Percentiles rank a stretch among this genome's conserved stretches.
Evolutionary conservation across 768 basidiomycete genomes (phyloP).

Genomic region (Hortiboletus campestris): DNA sequence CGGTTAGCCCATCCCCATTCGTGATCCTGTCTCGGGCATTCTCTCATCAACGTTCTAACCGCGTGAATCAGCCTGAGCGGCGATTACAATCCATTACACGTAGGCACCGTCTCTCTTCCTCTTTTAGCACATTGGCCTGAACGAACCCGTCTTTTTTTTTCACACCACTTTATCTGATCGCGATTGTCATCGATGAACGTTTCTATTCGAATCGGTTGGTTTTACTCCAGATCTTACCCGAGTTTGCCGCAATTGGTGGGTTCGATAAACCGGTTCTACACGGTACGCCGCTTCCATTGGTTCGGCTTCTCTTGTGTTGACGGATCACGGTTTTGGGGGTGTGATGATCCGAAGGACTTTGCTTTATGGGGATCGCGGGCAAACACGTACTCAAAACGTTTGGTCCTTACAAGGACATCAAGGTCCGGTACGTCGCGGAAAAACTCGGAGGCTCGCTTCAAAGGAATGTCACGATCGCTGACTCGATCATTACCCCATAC

Average conservation of each 20-base stretch:
- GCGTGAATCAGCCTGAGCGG: conserved; percentile 69
- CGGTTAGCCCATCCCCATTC: conserved; percentile 48
- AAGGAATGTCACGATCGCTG: background rate
- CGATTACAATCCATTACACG: conserved; percentile 89
- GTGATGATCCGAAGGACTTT: conserved; percentile 52
- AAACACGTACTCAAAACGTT: conserved; percentile 90
- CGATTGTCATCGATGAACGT: background rate
- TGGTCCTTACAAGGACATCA: conserved; percentile 88
- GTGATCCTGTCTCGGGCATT: background rate
- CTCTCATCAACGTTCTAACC: background rate
- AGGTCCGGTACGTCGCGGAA: conserved; percentile 67
- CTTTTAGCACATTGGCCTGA: conserved; percentile 5
- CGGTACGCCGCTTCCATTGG: conserved; percentile 34
- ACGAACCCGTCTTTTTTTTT: background rate
- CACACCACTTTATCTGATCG: background rate
- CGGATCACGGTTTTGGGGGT: background rate
- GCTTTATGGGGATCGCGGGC: conserved; percentile 88
- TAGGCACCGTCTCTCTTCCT: conserved; percentile 32
- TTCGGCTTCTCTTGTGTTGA: background rate
- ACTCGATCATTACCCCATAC: background rate
- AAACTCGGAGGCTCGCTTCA: background rate
- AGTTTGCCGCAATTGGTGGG: conserved; percentile 93
- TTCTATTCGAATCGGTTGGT: conserved; percentile 1
- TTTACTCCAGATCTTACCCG: conserved; percentile 71
- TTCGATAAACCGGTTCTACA: conserved; percentile 89